Conservation (phyloP, 2,329 filamentous ascomycete species). For the Fusarium ramigenum region DNA sequence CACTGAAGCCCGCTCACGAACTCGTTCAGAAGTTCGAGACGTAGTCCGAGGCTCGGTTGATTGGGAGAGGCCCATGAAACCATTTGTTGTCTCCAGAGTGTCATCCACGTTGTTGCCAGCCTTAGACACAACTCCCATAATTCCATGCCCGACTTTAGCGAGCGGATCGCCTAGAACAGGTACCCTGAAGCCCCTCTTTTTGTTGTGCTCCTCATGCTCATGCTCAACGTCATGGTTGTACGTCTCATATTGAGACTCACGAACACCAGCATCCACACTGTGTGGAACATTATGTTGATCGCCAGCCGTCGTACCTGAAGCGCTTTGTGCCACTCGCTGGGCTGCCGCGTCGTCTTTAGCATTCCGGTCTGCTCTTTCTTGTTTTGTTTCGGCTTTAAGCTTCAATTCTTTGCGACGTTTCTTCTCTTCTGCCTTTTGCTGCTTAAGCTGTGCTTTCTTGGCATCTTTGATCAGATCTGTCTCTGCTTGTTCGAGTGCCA, state of each 20-base stretch:
- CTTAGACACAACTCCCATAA: conserved; percentile 56
- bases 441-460: conserved; percentile 81
- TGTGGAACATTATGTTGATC: conserved; percentile 57
- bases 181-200: conserved; percentile 33
- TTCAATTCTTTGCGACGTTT: too few relatives aligned
- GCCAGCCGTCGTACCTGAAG: fast-evolving
- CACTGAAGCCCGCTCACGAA: conserved; percentile 42
- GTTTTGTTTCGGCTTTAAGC: too few relatives aligned
- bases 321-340: conserved; percentile 58
- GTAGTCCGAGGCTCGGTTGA: neutral
- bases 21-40: conserved; percentile 41
- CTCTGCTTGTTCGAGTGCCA: too few relatives aligned
- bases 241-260: conserved; percentile 47
- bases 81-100: conserved; percentile 64
- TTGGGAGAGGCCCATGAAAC: conserved; percentile 52
- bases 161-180: conserved; percentile 51
- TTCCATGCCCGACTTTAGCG: conserved; percentile 58
- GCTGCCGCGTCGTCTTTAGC: conserved; percentile 62
- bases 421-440: conserved; percentile 70
- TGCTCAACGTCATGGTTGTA: too few relatives aligned
- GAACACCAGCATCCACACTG: conserved; percentile 56
- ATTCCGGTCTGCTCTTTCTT: conserved; percentile 58
- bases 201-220: too few relatives aligned
- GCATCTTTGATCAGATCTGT: conserved; percentile 80
- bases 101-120: conserved; percentile 61